These are phyloP conservation scores for Bertia moriformis DNA, from an alignment of 2,329 filamentous ascomycete genomes.

Conservation along the genomic window DNA sequence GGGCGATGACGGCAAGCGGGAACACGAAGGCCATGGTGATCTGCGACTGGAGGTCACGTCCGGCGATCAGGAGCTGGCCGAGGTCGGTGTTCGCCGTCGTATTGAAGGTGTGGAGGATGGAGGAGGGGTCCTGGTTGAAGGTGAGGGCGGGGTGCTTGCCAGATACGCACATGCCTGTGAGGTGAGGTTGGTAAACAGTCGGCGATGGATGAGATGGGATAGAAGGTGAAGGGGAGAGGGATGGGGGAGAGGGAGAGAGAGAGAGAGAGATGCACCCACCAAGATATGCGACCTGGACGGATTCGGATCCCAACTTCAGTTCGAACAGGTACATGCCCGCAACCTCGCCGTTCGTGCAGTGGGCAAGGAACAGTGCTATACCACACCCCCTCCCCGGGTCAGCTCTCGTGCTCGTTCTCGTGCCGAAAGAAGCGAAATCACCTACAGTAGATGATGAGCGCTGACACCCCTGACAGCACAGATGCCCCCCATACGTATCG, in stretches of 20 bases:
- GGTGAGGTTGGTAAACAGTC: not conserved
- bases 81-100: not conserved
- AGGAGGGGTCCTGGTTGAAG: not conserved
- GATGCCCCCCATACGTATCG: not conserved
- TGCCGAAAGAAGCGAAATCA: not conserved
- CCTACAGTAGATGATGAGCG: not conserved
- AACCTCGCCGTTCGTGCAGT: not conserved
- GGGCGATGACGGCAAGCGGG: not conserved
- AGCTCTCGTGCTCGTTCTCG: not conserved
- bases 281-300: not conserved
- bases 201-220: not conserved
- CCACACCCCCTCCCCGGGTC: not conserved
- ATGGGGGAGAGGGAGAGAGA: not conserved
- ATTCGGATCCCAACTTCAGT: not conserved
- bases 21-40: not conserved
- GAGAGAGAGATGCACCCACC: not conserved
- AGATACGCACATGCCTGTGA: not conserved
- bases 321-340: not conserved
- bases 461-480: not conserved
- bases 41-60: not conserved
- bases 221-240: not conserved
- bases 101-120: not conserved
- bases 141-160: not conserved
- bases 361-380: not conserved
- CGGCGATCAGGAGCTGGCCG: not conserved